A percentile compares a stretch with the other conserved stretches of the same genome.
Conservation (phyloP, 2,329 filamentous ascomycete genomes). For the Cytospora mali region DNA sequence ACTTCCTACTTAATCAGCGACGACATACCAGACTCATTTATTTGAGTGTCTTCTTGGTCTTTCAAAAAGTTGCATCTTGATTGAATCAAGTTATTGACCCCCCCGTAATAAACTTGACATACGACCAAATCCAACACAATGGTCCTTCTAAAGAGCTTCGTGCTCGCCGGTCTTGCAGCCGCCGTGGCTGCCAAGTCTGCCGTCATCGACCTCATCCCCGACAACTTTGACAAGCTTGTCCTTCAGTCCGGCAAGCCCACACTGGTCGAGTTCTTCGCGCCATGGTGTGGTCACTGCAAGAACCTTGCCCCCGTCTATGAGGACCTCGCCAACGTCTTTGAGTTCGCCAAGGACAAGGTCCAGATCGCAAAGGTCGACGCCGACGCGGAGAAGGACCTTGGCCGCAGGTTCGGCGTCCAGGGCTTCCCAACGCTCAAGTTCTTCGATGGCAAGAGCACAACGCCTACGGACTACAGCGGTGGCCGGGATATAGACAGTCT, state of each 20-base stretch:
- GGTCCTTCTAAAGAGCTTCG: conserved; percentile 63
- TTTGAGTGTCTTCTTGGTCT: conserved; percentile 16
- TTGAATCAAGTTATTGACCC: conserved; percentile 10
- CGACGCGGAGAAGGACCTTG: conserved; percentile 81
- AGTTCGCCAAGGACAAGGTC: conserved; percentile 71
- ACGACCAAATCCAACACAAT: conserved; percentile 40
- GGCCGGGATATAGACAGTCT: conserved; percentile 88
- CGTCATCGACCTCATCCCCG: conserved; percentile 85
- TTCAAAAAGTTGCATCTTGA: conserved; percentile 3
- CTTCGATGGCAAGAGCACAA: conserved; percentile 93
- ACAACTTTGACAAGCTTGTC: conserved; percentile 90
- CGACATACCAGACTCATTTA: conserved; percentile 9
- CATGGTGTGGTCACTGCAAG: conserved; percentile 99
- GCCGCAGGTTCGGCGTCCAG: conserved; percentile 83
- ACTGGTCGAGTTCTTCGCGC: conserved; percentile 96
- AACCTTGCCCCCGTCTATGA: conserved; percentile 93
- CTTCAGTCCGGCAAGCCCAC: conserved; percentile 92
- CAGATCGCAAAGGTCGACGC: conserved; percentile 96
- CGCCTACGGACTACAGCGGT: conserved; percentile 81
- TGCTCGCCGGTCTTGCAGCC: conserved; percentile 58
- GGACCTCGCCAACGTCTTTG: conserved; percentile 77
- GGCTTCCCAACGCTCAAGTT: conserved; percentile 98
- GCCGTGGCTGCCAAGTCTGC: conserved; percentile 71
- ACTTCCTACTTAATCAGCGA: conserved; percentile 2
- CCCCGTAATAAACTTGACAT: neutral